These are phyloP conservation scores for Wallemia hederae DNA, from an alignment of 1,284 basidiomycete genomes.

Conservation along the genomic window DNA sequence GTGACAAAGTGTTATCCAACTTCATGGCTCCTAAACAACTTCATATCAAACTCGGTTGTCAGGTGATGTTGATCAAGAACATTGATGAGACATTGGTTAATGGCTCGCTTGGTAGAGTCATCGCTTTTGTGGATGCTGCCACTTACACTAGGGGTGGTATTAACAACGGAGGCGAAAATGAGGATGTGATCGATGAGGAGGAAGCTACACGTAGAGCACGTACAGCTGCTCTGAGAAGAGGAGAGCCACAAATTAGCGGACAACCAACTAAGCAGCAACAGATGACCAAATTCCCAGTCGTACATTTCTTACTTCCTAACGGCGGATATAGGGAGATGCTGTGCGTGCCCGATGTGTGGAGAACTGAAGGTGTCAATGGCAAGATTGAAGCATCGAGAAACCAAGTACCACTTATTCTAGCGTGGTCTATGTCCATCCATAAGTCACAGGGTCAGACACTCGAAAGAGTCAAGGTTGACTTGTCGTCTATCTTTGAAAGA, in stretches of 20 bases:
- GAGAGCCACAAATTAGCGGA: constrained; percentile 10
- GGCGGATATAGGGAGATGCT: constrained; percentile 27
- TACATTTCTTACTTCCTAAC: constrained; percentile 36
- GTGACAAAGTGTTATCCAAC: constrained; percentile 35
- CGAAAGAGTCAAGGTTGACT: constrained; percentile 52
- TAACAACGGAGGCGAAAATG: constrained; percentile 6
- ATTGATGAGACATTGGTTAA: constrained; percentile 46
- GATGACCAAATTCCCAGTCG: constrained; percentile 31
- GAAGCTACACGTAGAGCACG: constrained; percentile 2
- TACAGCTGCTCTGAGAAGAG: constrained; percentile 9
- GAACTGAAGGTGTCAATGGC: constrained; percentile 52
- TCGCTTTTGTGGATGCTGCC: constrained; percentile 26
- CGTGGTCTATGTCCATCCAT: constrained; percentile 84
- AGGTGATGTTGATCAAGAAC: constrained; percentile 46
- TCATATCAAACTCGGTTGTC: constrained; percentile 32
- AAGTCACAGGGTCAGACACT: constrained; percentile 35
- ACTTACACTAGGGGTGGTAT: constrained; percentile 8
- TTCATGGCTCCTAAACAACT: constrained; percentile 30
- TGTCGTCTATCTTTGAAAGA: constrained; percentile 65
- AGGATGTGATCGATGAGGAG: constrained; percentile 2
- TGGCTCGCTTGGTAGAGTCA: constrained; percentile 44
- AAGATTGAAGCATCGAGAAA: constrained; percentile 41
- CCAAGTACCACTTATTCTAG: constrained; percentile 59
- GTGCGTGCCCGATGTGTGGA: constrained; percentile 47
- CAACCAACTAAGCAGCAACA: constrained; percentile 12